phyloP scores from a whole-genome alignment of 208 protist genomes.

The Strigomonas culicis region DNA sequence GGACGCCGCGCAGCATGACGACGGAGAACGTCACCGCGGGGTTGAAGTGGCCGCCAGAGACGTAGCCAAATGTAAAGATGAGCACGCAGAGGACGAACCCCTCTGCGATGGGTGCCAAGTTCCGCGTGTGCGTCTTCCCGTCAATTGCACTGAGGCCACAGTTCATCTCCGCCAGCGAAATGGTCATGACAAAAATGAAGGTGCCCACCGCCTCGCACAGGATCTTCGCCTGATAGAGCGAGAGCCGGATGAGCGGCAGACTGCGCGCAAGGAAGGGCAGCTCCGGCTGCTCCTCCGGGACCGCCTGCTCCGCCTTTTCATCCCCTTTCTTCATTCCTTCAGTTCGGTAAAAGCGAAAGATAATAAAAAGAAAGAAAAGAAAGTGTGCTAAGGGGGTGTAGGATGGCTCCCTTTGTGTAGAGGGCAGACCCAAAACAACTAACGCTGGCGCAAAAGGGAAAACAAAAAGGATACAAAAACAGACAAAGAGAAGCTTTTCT shows the following conservation, averaged over 20 bases:
- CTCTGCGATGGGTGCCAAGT: slow-evolving; percentile 75
- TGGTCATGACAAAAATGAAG: slow-evolving; percentile 73
- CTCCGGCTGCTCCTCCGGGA: slow-evolving; percentile 15
- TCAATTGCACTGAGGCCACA: slow-evolving; percentile 60
- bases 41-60: slow-evolving; percentile 83
- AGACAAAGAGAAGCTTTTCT: no score
- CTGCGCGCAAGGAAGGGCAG: slow-evolving; percentile 46
- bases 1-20: slow-evolving; percentile 60
- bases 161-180: slow-evolving; percentile 75
- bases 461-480: no score
- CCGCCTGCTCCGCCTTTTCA: neutral
- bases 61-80: slow-evolving; percentile 85
- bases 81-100: slow-evolving; percentile 76
- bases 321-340: neutral
- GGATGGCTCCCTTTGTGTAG: no score
- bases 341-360: neutral
- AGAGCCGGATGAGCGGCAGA: slow-evolving; percentile 49
- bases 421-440: no score
- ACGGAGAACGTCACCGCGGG: slow-evolving; percentile 72
- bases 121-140: slow-evolving; percentile 57
- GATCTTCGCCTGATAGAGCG: slow-evolving; percentile 53
- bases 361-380: slow-evolving; percentile 15
- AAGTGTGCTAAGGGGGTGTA: neutral
- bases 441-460: no score
- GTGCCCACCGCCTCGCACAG: slow-evolving; percentile 69